Conservation (phyloP, 371 early-diverging fungal genomes). For the Rhizopus stolonifer region DNA sequence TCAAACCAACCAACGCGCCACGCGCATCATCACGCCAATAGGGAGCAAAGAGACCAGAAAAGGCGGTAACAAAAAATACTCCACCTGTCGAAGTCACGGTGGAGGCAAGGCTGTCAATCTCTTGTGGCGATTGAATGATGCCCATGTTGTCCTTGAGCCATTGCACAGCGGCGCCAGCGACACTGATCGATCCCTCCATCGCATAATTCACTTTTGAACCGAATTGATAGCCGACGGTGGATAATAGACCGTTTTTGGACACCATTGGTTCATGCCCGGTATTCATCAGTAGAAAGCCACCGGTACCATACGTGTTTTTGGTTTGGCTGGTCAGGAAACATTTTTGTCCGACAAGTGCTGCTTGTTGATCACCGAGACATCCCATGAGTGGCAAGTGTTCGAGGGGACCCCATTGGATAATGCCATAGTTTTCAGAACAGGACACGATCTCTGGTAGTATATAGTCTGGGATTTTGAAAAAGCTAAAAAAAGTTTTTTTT, state of each 20-base stretch:
- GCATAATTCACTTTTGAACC: slow-evolving; percentile 86
- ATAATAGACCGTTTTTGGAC: slow-evolving; percentile 83
- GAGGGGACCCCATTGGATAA: slow-evolving; percentile 59
- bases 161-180: slow-evolving; percentile 91
- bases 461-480: slow-evolving; percentile 60
- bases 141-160: slow-evolving; percentile 91
- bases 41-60: slow-evolving; percentile 93
- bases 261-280: slow-evolving; percentile 80
- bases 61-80: slow-evolving; percentile 94
- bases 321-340: slow-evolving; percentile 87
- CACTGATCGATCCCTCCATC: slow-evolving; percentile 93
- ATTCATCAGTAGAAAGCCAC: slow-evolving; percentile 94
- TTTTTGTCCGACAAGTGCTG: slow-evolving; percentile 93
- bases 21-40: slow-evolving; percentile 95
- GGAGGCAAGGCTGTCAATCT: slow-evolving; percentile 59
- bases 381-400: slow-evolving; percentile 76
- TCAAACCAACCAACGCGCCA: slow-evolving; percentile 86
- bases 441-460: slow-evolving; percentile 78
- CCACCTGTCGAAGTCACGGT: slow-evolving; percentile 79
- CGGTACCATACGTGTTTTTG: slow-evolving; percentile 97
- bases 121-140: slow-evolving; percentile 68
- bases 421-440: slow-evolving; percentile 79
- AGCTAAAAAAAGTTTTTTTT: slow-evolving; percentile 12
- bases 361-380: slow-evolving; percentile 96
- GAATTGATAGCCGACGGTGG: slow-evolving; percentile 91